Evolutionary conservation across 345 rosid genomes (phyloP), one percentile per base, ranked within the genome.

Genomic region (Gossypium turneri): DNA sequence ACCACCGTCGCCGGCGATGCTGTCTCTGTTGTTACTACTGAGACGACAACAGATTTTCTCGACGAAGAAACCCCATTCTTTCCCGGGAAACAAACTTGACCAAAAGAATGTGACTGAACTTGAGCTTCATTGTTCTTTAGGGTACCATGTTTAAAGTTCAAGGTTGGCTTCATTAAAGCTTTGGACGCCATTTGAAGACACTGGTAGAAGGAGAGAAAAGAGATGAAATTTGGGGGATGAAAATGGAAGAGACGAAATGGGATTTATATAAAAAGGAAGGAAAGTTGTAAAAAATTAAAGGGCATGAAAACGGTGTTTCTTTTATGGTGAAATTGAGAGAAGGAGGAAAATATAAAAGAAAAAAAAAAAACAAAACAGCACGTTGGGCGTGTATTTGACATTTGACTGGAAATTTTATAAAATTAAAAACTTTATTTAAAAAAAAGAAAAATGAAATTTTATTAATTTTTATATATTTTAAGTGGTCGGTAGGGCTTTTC

Each of bases 331-430:
- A 53, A 45, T 56, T 20, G 12, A 15, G 38, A 52, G 45, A 17
- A 15, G 47, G 0, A 17, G 20, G 5, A 17, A 65, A 38, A 12
- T 10, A 17, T 2, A 41, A 57, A 4, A 79, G 44, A 0, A 34
- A 34, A 3, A 3, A 34, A 34, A 34, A 34, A 34, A 34, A 4
- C 7, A 34, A 34, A 34, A 34, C 41, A 12, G 60, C 75, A 81
- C 73, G 84, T 81, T 77, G 78, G 75, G 85, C 78, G 81, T 78
- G 80, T 34, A 45, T 86, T 86, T 86, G 89, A 86, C 87, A 34
- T 34, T 34, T 34, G 41, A 34, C 41, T 34, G 41, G 1, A 34
- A 34, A 34, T 34, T 34, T 34, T 34, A 34, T 34, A 34, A 34
- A 34, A 34, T 34, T 34, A 5, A 34, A 5, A 34, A 34, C 17